phyloP scores from a whole-genome alignment of 805 yeast genomes.

The Candida boleticola region DNA sequence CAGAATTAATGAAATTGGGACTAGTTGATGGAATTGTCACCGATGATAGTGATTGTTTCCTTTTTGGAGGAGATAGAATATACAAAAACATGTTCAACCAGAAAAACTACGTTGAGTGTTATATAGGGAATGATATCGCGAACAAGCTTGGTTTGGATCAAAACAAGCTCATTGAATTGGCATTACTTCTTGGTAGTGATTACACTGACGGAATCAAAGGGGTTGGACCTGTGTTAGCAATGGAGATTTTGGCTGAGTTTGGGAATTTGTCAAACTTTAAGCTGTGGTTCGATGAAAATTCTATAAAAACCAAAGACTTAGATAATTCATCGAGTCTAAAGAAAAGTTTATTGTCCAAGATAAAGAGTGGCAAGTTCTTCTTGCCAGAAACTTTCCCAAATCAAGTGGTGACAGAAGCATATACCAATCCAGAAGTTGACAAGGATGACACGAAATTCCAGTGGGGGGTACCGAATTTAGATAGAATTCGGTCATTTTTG shows the following conservation, averaged over 20 bases:
- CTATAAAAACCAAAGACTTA: constrained; percentile 36
- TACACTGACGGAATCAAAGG: constrained; percentile 93
- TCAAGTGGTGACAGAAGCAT: constrained; percentile 65
- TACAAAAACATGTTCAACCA: constrained; percentile 95
- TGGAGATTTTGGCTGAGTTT: constrained; percentile 89
- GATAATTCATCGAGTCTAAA: constrained; percentile 46
- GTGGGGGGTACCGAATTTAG: constrained; percentile 91
- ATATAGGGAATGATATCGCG: constrained; percentile 56
- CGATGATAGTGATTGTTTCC: constrained; percentile 94
- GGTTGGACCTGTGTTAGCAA: constrained; percentile 88
- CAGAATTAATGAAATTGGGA: constrained; percentile 62
- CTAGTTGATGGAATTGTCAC: constrained; percentile 94
- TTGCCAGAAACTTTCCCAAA: constrained; percentile 72
- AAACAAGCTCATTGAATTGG: constrained; percentile 70
- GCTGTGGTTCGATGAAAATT: constrained; percentile 56
- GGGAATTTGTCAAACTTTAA: constrained; percentile 42
- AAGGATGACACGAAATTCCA: constrained; percentile 70
- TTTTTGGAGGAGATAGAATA: constrained; percentile 83
- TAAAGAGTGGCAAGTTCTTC: constrained; percentile 51
- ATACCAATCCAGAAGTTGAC: constrained; percentile 80
- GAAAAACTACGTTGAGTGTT: constrained; percentile 87
- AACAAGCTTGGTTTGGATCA: constrained; percentile 64
- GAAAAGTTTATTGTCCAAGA: constrained; percentile 55
- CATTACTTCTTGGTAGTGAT: constrained; percentile 87
- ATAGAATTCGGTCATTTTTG: constrained; percentile 68